Conservation (phyloP, 768 basidiomycete genomes). For the Suillus ampliporus region DNA sequence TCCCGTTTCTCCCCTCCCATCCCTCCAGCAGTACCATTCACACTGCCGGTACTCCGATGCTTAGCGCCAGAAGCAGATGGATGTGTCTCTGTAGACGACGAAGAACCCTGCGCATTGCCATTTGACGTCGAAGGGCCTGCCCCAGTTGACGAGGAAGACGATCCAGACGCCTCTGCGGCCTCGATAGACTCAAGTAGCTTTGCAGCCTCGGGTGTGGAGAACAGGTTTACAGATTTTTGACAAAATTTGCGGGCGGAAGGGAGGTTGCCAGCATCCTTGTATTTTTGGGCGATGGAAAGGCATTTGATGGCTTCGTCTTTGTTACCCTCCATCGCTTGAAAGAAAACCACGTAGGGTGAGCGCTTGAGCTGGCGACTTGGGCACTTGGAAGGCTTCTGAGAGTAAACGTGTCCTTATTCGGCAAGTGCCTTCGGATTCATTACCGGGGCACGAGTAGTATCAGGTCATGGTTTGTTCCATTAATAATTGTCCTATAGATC, state of each 20-base stretch:
- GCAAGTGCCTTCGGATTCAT: slow-evolving; percentile 8
- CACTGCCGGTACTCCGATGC: slow-evolving; percentile 54
- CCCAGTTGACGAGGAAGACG: slow-evolving; percentile 42
- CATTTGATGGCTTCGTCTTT: slow-evolving; percentile 89
- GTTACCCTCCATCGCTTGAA: slow-evolving; percentile 75
- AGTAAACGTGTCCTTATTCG: slow-evolving; percentile 9
- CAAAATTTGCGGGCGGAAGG: slow-evolving; percentile 87
- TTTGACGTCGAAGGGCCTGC: slow-evolving; percentile 45
- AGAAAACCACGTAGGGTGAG: slow-evolving; percentile 16
- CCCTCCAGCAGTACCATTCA: slow-evolving; percentile 60
- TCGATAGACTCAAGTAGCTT: slow-evolving; percentile 73
- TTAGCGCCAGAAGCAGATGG: slow-evolving; percentile 76
- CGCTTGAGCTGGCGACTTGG: background rate
- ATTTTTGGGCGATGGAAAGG: slow-evolving; percentile 77
- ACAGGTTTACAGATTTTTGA: slow-evolving; percentile 84
- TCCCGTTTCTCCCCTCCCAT: slow-evolving; percentile 80
- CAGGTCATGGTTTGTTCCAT: no score
- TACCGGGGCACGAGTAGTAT: background rate
- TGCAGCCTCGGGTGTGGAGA: slow-evolving; percentile 76
- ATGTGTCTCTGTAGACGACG: slow-evolving; percentile 67
- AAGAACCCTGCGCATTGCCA: slow-evolving; percentile 45
- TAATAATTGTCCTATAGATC: no score
- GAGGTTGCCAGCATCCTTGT: slow-evolving; percentile 73
- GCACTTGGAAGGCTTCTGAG: background rate
- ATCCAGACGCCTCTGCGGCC: slow-evolving; percentile 47